phyloP scores from a whole-genome alignment of 2,329 filamentous ascomycete species.

The Dothideomycetes sp. region DNA sequence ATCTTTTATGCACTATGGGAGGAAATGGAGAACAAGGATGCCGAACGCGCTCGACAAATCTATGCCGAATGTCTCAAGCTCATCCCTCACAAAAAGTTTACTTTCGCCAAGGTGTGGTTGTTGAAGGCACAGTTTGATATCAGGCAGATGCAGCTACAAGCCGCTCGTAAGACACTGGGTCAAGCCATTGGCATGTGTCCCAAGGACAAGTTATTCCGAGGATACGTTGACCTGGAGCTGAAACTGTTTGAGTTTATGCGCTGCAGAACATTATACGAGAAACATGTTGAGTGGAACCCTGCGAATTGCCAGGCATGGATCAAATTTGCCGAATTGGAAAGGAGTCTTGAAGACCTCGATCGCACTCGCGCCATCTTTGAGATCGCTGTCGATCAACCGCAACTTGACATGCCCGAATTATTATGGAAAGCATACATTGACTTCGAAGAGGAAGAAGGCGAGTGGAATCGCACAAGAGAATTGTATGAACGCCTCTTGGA shows the following conservation, averaged over 20 bases:
- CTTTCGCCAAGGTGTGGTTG: slow-evolving; percentile 94
- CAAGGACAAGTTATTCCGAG: slow-evolving; percentile 89
- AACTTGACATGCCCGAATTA: slow-evolving; percentile 92
- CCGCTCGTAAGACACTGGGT: slow-evolving; percentile 80
- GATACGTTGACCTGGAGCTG: slow-evolving; percentile 86
- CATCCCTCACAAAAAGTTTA: slow-evolving; percentile 93
- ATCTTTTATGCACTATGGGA: slow-evolving; percentile 96
- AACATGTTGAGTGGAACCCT: slow-evolving; percentile 86
- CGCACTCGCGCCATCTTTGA: slow-evolving; percentile 87
- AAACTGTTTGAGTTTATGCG: slow-evolving; percentile 90
- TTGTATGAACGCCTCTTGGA: slow-evolving; percentile 85
- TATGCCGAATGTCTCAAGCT: slow-evolving; percentile 81
- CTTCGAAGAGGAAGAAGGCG: slow-evolving; percentile 91
- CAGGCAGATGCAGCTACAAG: slow-evolving; percentile 69
- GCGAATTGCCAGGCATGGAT: slow-evolving; percentile 93
- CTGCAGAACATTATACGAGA: slow-evolving; percentile 85
- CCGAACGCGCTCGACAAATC: slow-evolving; percentile 72
- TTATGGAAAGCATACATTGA: slow-evolving; percentile 98
- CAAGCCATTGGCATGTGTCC: slow-evolving; percentile 88
- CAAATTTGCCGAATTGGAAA: slow-evolving; percentile 86
- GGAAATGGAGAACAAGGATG: slow-evolving; percentile 74
- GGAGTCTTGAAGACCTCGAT: slow-evolving; percentile 80
- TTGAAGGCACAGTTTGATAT: slow-evolving; percentile 90
- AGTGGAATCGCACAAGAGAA: slow-evolving; percentile 71
- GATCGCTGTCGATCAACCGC: slow-evolving; percentile 70